A percentile compares a stretch with the other conserved stretches of the same genome.
phyloP scores from a whole-genome alignment of 2,329 filamentous ascomycete species.

The Atkinsonella texensis region DNA sequence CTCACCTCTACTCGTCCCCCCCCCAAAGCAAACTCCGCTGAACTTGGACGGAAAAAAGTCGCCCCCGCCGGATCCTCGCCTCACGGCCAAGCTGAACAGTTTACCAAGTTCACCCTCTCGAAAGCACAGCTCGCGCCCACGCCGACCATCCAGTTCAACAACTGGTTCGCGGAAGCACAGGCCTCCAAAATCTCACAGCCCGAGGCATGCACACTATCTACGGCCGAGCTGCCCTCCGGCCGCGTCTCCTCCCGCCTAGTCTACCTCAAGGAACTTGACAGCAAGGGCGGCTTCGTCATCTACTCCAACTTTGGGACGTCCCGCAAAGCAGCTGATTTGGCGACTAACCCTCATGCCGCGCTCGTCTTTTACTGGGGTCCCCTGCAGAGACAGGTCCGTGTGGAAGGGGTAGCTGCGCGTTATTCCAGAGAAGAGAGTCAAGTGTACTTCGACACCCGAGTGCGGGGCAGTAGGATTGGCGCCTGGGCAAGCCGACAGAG shows the following conservation, averaged over 20 bases:
- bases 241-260: constrained; percentile 76
- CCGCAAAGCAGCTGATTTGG: constrained; percentile 54
- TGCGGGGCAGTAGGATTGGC: constrained; percentile 71
- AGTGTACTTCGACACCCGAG: constrained; percentile 53
- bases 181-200: constrained; percentile 53
- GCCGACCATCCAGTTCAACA: constrained; percentile 76
- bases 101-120: constrained; percentile 50
- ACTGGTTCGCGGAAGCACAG: constrained; percentile 73
- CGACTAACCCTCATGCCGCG: constrained; percentile 62
- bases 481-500: constrained; percentile 93
- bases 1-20: no score
- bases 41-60: constrained; percentile 26
- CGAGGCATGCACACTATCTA: constrained; percentile 81
- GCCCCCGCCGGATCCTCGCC: constrained; percentile 49
- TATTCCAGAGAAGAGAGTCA: constrained; percentile 61
- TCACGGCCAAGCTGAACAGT: constrained; percentile 61
- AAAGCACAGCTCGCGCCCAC: constrained; percentile 45
- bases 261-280: constrained; percentile 91
- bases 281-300: constrained; percentile 64
- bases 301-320: constrained; percentile 88
- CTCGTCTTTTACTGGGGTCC: constrained; percentile 86
- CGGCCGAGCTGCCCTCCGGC: constrained; percentile 70
- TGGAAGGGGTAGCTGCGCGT: constrained; percentile 66
- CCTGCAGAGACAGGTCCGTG: constrained; percentile 77
- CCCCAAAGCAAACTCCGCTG: no score